phyloP scores from a whole-genome alignment of 2,329 filamentous ascomycete species.

The Tolypocladium nubicola region DNA sequence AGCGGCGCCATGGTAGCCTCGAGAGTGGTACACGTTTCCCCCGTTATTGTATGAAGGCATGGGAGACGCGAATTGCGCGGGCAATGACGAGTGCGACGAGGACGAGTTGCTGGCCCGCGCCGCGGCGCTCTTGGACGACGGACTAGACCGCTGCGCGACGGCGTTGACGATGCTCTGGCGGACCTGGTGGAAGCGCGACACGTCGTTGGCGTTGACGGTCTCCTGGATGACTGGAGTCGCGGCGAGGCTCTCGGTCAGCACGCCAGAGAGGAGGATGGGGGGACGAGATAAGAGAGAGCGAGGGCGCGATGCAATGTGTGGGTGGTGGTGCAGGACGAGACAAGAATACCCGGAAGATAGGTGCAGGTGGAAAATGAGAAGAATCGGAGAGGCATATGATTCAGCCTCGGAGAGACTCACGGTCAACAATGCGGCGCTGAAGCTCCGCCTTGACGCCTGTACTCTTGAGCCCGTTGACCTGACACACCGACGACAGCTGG shows the following conservation, averaged over 20 bases:
- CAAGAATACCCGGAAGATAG: neutral
- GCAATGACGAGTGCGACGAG: neutral
- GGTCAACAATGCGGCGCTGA: conserved; percentile 64
- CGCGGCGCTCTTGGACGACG: conserved; percentile 9
- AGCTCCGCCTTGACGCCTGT: conserved; percentile 79
- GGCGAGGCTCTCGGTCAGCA: conserved; percentile 1
- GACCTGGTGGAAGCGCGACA: conserved; percentile 30
- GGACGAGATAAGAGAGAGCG: neutral
- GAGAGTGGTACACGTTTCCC: conserved; percentile 4
- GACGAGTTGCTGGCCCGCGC: conserved; percentile 1
- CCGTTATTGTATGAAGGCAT: conserved; percentile 10
- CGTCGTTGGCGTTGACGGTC: conserved; percentile 24
- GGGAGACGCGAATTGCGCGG: conserved; percentile 6
- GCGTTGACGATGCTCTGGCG: conserved; percentile 29
- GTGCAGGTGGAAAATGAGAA: neutral
- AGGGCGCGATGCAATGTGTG: neutral
- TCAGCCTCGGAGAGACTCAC: conserved; percentile 45
- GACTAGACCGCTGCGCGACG: conserved; percentile 16
- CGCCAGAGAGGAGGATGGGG: neutral
- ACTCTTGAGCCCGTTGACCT: conserved; percentile 61
- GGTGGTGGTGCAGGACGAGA: neutral
- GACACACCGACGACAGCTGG: conserved; percentile 68
- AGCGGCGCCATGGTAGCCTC: conserved; percentile 6
- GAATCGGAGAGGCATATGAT: neutral
- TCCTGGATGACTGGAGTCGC: conserved; percentile 28